Percentiles rank a stretch among this genome's conserved stretches.
phyloP scores from a whole-genome alignment of 1,284 basidiomycete genomes.

The Phellinidium pouzarii region DNA sequence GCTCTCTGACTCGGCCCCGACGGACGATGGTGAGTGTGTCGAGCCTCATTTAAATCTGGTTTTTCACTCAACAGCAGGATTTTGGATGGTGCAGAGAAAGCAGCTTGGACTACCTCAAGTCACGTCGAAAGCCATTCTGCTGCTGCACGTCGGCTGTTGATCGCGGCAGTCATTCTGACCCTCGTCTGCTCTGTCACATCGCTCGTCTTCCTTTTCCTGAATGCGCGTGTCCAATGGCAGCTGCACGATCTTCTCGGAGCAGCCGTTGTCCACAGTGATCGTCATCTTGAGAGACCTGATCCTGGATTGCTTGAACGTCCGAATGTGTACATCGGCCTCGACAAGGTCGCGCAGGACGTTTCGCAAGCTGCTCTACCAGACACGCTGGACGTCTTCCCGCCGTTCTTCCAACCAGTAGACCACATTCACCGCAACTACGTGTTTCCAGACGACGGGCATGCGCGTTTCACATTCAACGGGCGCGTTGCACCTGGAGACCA shows the following conservation, averaged over 20 bases:
- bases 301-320: slow-evolving; percentile 12
- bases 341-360: slow-evolving; percentile 16
- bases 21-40: neutral
- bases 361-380: slow-evolving; percentile 13
- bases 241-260: slow-evolving; percentile 10
- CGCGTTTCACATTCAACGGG: slow-evolving; percentile 17
- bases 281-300: slow-evolving; percentile 7
- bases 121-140: neutral
- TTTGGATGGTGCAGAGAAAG: neutral
- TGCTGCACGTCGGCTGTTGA: neutral
- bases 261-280: neutral
- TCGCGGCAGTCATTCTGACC: neutral
- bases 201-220: slow-evolving; percentile 8
- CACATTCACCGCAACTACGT: slow-evolving; percentile 12
- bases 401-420: slow-evolving; percentile 17
- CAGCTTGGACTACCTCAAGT: neutral
- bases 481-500: slow-evolving; percentile 17
- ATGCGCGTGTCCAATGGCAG: slow-evolving; percentile 9
- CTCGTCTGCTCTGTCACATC: slow-evolving; percentile 8
- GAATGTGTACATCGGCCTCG: slow-evolving; percentile 16
- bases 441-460: slow-evolving; percentile 16
- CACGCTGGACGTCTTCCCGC: slow-evolving; percentile 16
- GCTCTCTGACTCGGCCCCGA: neutral
- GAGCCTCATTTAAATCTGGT: neutral
- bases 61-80: neutral